Evolutionary conservation across 2,329 filamentous ascomycete species (phyloP), one percentile per base, ranked within the genome.

Genomic region (Zasmidium citrigriseum): DNA sequence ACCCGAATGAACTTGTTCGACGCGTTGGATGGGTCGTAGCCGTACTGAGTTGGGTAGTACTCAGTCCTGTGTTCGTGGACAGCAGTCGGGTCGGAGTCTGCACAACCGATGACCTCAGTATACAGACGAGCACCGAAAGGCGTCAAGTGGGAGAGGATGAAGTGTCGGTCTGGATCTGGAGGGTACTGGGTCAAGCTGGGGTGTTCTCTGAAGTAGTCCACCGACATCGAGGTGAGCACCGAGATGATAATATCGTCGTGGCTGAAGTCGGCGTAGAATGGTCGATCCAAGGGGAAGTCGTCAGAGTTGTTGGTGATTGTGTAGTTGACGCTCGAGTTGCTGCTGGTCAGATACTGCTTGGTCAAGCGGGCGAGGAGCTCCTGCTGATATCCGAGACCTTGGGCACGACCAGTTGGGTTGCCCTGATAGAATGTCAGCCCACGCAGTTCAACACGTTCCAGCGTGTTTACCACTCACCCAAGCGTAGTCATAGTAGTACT

Each of bases 21-120:
- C 1, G 73, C 72, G 23, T 70, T 68, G 21, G 65, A 62, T 10
- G 80, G 61, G 22, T 75, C 65, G 67, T 81, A 82, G 46, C 79
- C 79, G 59, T 81, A 80, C 55, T 80, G 76, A 0, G 62, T 67
- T 0, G 75, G 73, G 44, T 72, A 73, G 68, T 82, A 82, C 16
- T 73, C 65, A 0, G 75, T 75, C 22, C 74, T 70, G 41, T 79
- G 65, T 1, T 70, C 60, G 29, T 75, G 73, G 2, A 77, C 75
- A 0, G 76, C 68, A 3, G 64, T 64, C 0, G 83, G 80, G 48
- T 77, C 57, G 0, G 74, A 50, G 0, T 61, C 55, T 2, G 74
- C 70, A 64, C 83, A 85, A 29, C 80, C 82, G 62, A 84, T 81
- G 24, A 83, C 76, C 69, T 86, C 83, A 1, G 83, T 83, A 46